Evolutionary conservation across 2,329 filamentous ascomycete species (phyloP), one percentile per base, ranked within the genome.

Genomic region (Karstenula rhodostoma): DNA sequence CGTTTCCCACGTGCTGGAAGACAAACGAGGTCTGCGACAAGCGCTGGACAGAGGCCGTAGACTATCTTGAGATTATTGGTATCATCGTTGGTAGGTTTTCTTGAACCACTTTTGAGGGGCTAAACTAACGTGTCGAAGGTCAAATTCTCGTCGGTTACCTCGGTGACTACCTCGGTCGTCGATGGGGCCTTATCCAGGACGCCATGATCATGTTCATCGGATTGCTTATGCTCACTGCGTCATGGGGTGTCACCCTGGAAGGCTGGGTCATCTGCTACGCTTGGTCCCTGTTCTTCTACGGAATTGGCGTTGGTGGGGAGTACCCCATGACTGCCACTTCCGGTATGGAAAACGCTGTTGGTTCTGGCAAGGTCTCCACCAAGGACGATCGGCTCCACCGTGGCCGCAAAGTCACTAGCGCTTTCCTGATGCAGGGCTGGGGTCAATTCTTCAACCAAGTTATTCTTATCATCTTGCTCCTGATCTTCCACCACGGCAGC

Each of bases 371-470:
- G 77, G 82, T 97, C 56, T 97, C 94, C 7, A 97, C 93, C 60
- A 90, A 90, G 64, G 93, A 97, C 56, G 94, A 98, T 77, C 92
- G 94, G 76, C 88, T 98, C 56, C 94, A 98, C 83, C 93, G 94
- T 80, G 94, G 94, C 66, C 92, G 94, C 74, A 96, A 96, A 79
- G 94, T 97, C 76, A 97, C 93, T 67, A 93, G 90, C 78, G 94
- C 94, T 60, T 98, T 98, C 83, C 80, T 98, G 80, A 97, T 98
- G 94, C 94, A 98, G 80, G 94, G 94, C 57, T 98, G 94, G 94
- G 94, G 94, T 67, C 94, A 98, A 79, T 92, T 97, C 77, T 84
- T 92, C 83, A 98, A 98, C 86, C 94, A 97, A 81, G 90, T 91
- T 70, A 81, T 96, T 59, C 86, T 98, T 65, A 97, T 98, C 73